Percentiles rank a stretch among this genome's conserved stretches.
phyloP scores from a whole-genome alignment of 2,329 filamentous ascomycete genomes.

The Aspergillus floridensis region DNA sequence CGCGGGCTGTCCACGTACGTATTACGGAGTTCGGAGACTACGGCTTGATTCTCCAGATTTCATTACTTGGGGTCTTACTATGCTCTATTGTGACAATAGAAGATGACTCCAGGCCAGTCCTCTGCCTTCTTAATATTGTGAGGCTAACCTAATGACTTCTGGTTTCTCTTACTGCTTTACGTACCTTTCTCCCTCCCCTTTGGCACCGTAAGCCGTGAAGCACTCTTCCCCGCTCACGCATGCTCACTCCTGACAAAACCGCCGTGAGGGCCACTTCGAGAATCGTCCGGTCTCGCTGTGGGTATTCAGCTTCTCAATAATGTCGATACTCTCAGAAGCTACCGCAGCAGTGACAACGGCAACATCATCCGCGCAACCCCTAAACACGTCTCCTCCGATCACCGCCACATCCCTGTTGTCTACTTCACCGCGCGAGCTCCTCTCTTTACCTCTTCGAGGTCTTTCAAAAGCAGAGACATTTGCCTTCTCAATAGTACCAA shows the following conservation, averaged over 20 bases:
- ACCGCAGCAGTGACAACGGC: conserved; percentile 18
- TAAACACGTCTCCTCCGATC: conserved; percentile 22
- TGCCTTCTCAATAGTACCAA: conserved; percentile 35
- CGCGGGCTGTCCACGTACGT: background rate
- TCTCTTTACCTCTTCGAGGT: conserved; percentile 38
- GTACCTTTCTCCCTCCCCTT: background rate
- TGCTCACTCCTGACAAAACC: conserved; percentile 1
- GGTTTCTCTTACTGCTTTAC: background rate
- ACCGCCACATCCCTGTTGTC: conserved; percentile 23
- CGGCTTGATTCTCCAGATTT: background rate
- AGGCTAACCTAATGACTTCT: background rate
- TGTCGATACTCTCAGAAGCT: conserved; percentile 26
- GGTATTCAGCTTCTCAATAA: conserved; percentile 7
- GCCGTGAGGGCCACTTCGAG: background rate
- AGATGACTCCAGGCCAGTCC: background rate
- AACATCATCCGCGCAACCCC: conserved; percentile 18
- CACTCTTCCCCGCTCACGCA: background rate
- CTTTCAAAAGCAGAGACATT: conserved; percentile 37
- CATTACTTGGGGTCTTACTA: background rate
- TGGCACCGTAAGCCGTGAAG: background rate
- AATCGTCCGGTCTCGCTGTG: background rate
- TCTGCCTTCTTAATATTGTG: background rate
- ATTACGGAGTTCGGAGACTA: background rate
- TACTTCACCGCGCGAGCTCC: conserved; percentile 31
- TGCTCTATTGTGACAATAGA: background rate